These are phyloP conservation scores for Fusarium sp. DNA, from an alignment of 2,329 filamentous ascomycete genomes.

Conservation along the genomic window DNA sequence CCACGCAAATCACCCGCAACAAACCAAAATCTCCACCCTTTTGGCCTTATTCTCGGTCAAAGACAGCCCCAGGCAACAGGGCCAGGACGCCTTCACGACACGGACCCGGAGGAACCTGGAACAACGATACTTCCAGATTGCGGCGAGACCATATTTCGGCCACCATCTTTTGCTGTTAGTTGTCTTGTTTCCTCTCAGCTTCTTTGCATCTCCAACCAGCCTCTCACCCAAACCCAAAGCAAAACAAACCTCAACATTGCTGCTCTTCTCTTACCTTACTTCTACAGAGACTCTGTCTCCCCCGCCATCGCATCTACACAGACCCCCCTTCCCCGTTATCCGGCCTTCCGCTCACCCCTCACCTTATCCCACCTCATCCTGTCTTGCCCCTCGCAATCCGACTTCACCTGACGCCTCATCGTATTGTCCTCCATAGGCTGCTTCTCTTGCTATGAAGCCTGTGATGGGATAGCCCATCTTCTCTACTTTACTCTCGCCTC, in stretches of 20 bases:
- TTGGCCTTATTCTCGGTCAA: constrained; percentile 8
- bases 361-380: constrained; percentile 35
- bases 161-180: constrained; percentile 38
- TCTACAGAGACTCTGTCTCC: constrained; percentile 12
- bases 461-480: constrained; percentile 48
- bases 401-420: constrained; percentile 43
- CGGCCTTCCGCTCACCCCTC: constrained; percentile 50
- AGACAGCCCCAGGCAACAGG: constrained; percentile 37
- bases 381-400: constrained; percentile 46
- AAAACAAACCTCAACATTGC: constrained; percentile 19
- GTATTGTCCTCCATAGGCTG: constrained; percentile 41
- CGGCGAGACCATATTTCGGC: constrained; percentile 26
- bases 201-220: constrained; percentile 17
- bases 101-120: constrained; percentile 38
- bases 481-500: constrained; percentile 55
- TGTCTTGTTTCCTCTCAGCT: constrained; percentile 19
- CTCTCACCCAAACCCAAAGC: constrained; percentile 19
- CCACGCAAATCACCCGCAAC: constrained; percentile 17
- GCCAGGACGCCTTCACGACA: constrained; percentile 37
- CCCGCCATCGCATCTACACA: constrained; percentile 40
- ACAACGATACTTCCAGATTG: constrained; percentile 35
- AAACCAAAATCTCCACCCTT: constrained; percentile 23
- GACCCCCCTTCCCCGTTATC: constrained; percentile 46
- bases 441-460: constrained; percentile 45
- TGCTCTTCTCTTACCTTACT: not conserved